These are phyloP conservation scores for Emergomyces pasteurianus DNA, from an alignment of 2,329 filamentous ascomycete species.

Conservation along the genomic window DNA sequence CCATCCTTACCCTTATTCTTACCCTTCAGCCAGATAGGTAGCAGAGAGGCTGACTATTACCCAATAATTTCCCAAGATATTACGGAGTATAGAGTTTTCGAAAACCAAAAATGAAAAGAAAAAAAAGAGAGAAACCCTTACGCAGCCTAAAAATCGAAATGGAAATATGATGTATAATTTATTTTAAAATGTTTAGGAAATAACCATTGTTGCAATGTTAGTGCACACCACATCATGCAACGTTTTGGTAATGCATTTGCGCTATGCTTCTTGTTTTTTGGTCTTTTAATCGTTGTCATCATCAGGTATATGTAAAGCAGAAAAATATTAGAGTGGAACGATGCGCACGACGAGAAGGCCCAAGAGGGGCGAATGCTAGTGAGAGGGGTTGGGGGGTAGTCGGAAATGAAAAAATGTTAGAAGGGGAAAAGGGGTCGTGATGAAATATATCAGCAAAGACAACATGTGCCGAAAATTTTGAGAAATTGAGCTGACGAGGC, in stretches of 20 bases:
- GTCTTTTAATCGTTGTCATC: not conserved
- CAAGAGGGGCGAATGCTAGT: not conserved
- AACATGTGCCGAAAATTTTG: not conserved
- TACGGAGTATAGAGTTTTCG: too few relatives aligned
- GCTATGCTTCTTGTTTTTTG: not conserved
- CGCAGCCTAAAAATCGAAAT: not conserved
- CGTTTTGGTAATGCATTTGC: not conserved
- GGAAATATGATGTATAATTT: not conserved
- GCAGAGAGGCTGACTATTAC: not conserved
- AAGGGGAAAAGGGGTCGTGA: not conserved
- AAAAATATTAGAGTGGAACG: not conserved
- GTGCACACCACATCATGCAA: too few relatives aligned
- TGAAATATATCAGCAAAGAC: not conserved
- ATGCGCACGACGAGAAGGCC: not conserved
- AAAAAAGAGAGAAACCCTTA: too few relatives aligned
- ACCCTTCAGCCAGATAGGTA: not conserved
- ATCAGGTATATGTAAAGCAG: not conserved
- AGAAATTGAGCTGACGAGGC: slow-evolving; percentile 6
- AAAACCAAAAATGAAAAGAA: too few relatives aligned
- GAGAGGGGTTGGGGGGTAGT: too few relatives aligned
- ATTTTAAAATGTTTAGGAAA: not conserved
- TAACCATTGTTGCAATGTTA: too few relatives aligned
- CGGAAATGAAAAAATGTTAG: too few relatives aligned
- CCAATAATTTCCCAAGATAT: not conserved
- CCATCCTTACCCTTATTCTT: too few relatives aligned